These are phyloP conservation scores for Berkeleyomyces basicola DNA, from an alignment of 2,329 filamentous ascomycete species.

Conservation along the genomic window DNA sequence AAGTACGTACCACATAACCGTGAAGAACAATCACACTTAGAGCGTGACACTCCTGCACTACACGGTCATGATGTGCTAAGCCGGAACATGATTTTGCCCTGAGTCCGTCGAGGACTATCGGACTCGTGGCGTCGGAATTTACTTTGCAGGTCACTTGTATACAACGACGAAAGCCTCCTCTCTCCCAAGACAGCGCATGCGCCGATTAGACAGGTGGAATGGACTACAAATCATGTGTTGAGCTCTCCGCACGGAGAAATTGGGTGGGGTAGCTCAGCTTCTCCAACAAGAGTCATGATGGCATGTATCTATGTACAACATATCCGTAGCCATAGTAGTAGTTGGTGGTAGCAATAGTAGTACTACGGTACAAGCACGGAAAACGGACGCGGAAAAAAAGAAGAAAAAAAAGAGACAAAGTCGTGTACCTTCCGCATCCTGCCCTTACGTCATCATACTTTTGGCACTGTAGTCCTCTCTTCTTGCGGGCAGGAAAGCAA, in stretches of 20 bases:
- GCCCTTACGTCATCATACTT: neutral
- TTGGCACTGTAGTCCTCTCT: neutral
- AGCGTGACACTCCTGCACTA: too few species aligned
- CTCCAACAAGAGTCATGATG: neutral
- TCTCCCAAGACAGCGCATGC: too few species aligned
- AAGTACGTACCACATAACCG: too few species aligned
- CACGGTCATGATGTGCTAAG: too few species aligned
- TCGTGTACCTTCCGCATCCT: neutral
- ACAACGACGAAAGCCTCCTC: too few species aligned
- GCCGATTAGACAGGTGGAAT: neutral
- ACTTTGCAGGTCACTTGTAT: too few species aligned
- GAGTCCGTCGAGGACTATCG: too few species aligned
- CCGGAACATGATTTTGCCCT: too few species aligned
- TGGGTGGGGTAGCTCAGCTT: neutral
- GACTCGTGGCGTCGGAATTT: too few species aligned
- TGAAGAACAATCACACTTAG: too few species aligned
- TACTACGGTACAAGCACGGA: too few species aligned
- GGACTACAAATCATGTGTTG: neutral
- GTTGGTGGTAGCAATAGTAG: neutral
- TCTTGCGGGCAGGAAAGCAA: neutral
- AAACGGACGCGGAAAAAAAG: neutral
- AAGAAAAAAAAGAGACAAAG: neutral
- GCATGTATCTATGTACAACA: neutral
- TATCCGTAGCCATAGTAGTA: neutral
- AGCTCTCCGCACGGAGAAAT: neutral